Evolutionary conservation across 176 grass and related monocot species (phyloP).

Genomic region (Rhipidocladum racemiflorum): DNA sequence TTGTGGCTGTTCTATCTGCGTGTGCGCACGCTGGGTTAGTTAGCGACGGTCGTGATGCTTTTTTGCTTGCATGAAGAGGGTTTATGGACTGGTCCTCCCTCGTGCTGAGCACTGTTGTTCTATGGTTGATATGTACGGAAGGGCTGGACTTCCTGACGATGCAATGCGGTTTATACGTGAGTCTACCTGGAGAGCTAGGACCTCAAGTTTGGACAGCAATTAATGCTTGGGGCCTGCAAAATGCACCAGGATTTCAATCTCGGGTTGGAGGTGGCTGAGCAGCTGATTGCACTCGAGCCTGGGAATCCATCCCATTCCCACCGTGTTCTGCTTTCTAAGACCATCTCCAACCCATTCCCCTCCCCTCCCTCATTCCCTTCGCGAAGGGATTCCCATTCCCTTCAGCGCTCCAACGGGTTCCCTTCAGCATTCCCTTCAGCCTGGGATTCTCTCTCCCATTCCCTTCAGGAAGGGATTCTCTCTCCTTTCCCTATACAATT

Average conservation of each 20-base stretch:
- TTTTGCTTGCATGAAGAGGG: conserved; percentile 61
- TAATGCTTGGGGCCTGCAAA: conserved; percentile 80
- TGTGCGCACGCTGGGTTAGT: conserved; percentile 74
- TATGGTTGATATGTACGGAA: conserved; percentile 90
- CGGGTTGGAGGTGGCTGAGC: conserved; percentile 43
- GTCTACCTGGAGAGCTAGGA: conserved; percentile 30
- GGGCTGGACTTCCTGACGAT: conserved; percentile 68
- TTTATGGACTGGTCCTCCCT: conserved; percentile 62
- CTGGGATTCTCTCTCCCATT: too few relatives aligned
- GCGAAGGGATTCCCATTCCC: too few relatives aligned
- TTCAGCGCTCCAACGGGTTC: too few relatives aligned
- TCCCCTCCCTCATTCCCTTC: too few relatives aligned
- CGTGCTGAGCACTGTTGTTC: conserved; percentile 67
- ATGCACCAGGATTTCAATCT: conserved; percentile 72
- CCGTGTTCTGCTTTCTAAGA: conserved; percentile 67
- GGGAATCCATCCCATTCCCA: conserved; percentile 68
- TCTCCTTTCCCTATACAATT: too few relatives aligned
- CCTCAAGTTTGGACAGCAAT: conserved; percentile 80
- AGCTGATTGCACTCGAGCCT: conserved; percentile 60
- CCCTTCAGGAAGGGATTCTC: too few relatives aligned
- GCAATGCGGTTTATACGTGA: conserved; percentile 62
- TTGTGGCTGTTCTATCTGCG: conserved; percentile 66
- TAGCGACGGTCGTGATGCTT: conserved; percentile 49
- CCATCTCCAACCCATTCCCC: too few relatives aligned
- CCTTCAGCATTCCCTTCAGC: too few relatives aligned